These are phyloP conservation scores for Pestalotiopsis fici DNA, from an alignment of 2,329 filamentous ascomycete genomes.

Conservation along the genomic window DNA sequence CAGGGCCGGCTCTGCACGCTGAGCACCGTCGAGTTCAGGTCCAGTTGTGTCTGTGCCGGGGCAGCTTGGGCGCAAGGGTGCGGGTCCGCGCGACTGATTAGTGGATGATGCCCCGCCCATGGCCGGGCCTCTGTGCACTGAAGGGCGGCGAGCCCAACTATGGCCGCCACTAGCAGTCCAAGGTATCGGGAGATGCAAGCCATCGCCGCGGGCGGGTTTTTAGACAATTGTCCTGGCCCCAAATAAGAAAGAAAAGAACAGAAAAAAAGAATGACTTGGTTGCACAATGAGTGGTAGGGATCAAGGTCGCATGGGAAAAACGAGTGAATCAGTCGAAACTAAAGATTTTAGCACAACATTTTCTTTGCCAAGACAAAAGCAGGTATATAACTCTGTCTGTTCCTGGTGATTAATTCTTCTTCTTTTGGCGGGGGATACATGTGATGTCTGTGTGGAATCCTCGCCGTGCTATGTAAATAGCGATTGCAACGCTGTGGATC, in stretches of 20 bases:
- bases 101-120: too few species aligned
- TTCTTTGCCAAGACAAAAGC: not conserved
- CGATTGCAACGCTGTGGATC: not conserved
- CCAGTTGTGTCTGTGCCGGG: not conserved
- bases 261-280: too few species aligned
- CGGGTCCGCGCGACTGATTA: not conserved
- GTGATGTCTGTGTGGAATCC: not conserved
- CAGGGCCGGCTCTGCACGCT: not conserved
- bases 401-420: too few species aligned
- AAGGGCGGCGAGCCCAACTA: not conserved
- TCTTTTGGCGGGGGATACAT: too few species aligned
- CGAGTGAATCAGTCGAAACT: not conserved
- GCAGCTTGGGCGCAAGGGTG: not conserved
- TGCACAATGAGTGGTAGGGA: too few species aligned
- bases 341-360: not conserved
- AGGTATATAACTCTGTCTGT: not conserved
- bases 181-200: not conserved
- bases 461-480: not conserved
- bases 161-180: not conserved
- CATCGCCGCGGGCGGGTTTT: not conserved
- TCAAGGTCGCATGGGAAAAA: not conserved
- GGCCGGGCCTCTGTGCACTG: not conserved
- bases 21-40: not conserved
- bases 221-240: not conserved
- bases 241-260: not conserved